phyloP scores from a whole-genome alignment of 2,329 filamentous ascomycete genomes.

The Beauveria brongniartii region DNA sequence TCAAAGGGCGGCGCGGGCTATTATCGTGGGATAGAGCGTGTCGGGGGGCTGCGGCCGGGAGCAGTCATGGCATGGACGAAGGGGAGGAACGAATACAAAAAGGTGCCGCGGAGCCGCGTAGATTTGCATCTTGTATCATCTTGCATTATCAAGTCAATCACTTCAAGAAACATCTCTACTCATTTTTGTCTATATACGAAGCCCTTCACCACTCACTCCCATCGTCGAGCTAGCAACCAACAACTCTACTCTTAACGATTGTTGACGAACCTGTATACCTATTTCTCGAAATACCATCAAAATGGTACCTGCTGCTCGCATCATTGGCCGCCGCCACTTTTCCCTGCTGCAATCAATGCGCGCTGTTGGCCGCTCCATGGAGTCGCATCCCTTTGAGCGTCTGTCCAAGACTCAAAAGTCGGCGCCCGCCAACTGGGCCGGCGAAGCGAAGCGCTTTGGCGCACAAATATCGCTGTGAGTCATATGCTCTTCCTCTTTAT shows the following conservation, averaged over 20 bases:
- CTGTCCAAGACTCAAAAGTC: constrained; percentile 20
- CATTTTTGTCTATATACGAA: constrained; percentile 1
- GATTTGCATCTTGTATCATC: too few relatives aligned
- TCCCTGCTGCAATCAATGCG: constrained; percentile 27
- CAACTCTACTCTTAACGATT: constrained; percentile 12
- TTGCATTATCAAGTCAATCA: constrained; percentile 6
- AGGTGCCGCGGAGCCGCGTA: neutral
- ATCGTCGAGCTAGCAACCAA: constrained; percentile 9
- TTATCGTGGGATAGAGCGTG: too few relatives aligned
- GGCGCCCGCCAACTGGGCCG: constrained; percentile 24
- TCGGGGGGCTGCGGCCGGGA: neutral
- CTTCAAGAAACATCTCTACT: constrained; percentile 10
- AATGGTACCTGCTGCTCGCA: constrained; percentile 21
- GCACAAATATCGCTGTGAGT: constrained; percentile 27
- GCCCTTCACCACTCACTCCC: constrained; percentile 9
- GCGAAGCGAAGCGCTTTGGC: constrained; percentile 24
- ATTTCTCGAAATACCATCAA: neutral
- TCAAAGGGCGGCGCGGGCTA: too few relatives aligned
- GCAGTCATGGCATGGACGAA: neutral
- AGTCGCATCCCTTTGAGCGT: constrained; percentile 29
- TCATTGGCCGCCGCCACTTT: constrained; percentile 25
- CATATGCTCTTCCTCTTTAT: neutral
- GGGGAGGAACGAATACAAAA: neutral
- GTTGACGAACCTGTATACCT: constrained; percentile 4
- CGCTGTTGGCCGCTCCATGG: constrained; percentile 24